Base-by-base conservation (phyloP, 805 yeast genomes). In the Scheffersomyces lignosus region DNA sequence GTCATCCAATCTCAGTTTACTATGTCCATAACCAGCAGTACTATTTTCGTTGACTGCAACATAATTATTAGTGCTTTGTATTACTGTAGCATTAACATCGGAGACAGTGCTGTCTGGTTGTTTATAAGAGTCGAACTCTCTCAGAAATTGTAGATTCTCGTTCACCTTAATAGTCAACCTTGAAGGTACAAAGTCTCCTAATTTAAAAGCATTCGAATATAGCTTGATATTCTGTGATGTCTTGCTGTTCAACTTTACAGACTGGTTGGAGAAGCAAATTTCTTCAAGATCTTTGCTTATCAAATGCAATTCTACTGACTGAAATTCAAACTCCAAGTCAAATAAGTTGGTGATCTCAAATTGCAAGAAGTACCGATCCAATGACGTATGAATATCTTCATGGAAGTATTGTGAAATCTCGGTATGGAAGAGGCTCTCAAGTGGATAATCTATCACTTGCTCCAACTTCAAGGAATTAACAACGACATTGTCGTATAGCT, bases 321-420 rank as follows among this genome's bases (percentile, higher is more conserved):
- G 51, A 31, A 62, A 48, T 4, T 48, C 28, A 30, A 63, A 40
- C 5, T 44, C 39, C 15, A 55, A 47, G 3, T 50, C 58, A 33
- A 54, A 64, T 0, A 48, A 43, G 37, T 71, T 71, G 3, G 41
- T 38, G 5, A 76, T 27, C 1, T 45, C 40, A 3, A 76, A 40
- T 7, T 55, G 60, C 2, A 79, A 40, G 26, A 44, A 60, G 35
- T 76, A 69, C 5, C 43, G 48, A 46, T 76, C 76, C 4, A 25
- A 16, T 7, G 37, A 28, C 5, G 41, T 17, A 37, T 58, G 4
- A 3, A 49, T 48, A 10, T 48, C 56, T 15, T 66, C 62, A 4
- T 54, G 46, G 9, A 79, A 53, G 34, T 52, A 62, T 0, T 78
- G 75, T 4, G 44, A 39, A 3, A 77, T 42, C 1, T 50, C 36